Base-by-base conservation (phyloP, 208 protist species). In the Acanthamoeba rhysodes region DNA sequence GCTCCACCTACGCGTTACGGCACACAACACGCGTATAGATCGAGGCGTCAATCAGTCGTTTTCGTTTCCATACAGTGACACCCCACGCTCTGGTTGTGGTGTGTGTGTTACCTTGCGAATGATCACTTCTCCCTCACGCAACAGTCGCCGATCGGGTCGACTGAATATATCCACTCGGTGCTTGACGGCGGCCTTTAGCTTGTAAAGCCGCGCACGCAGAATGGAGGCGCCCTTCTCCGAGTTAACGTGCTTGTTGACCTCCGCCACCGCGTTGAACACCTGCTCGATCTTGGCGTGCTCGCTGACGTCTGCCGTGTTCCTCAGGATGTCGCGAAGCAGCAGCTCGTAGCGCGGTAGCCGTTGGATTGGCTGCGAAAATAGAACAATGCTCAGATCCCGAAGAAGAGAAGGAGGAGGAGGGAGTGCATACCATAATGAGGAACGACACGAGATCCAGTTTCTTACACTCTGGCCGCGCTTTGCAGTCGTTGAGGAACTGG, bases 271-370 rank as follows among this genome's bases (percentile, higher is more conserved):
- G 48, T 76, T 78, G 48, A 82, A 94, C 41, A 94, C 66, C 41
- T 55, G 37, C 45, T 80, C 66, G 41, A 94, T 80, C 68, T 94
- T 94, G 24, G 57, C 90, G 48, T 80, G 64, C 66, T 94, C 90
- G 53, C 66, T 78, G 20, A 22, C 64, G 27, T 94, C 90, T 16
- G 90, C 27, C 22, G 64, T 94, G 18, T 78, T 22, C 53, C 90
- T 9, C 14, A 94, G 57, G 68, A 94, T 72, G 45, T 94, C 90
- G 24, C 68, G 24, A 20, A 94, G 66, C 32, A 94, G 90, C 59
- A 94, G 66, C 29, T 94, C 90, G n/a, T 94, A 94, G 41, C 90
- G 90, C 34, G 90, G 90, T 37, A 94, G 90, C 45, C 90, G 90
- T 37, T 94, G 90, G 24, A 94, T 94, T 2, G 90, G 90, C 57